Conservation (phyloP, 345 rosid species). For the Brassica carinata region DNA sequence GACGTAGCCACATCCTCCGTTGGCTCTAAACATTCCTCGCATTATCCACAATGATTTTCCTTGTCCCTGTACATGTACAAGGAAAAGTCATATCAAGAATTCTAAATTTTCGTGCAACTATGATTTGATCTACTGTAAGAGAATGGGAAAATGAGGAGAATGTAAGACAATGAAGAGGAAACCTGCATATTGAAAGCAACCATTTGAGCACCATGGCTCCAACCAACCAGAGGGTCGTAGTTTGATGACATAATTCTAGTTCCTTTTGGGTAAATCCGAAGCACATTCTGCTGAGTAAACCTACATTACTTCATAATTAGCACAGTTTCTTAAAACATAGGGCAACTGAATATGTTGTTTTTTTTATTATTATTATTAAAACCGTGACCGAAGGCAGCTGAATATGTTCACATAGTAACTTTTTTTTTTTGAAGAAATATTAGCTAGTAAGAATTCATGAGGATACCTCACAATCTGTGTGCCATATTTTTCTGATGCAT, state of each 20-base stretch:
- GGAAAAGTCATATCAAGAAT: not conserved
- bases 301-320: not conserved
- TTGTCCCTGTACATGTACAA: not conserved
- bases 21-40: slow-evolving; percentile 8
- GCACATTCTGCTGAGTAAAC: not conserved
- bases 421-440: not conserved
- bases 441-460: not conserved
- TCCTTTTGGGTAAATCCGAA: slow-evolving; percentile 1
- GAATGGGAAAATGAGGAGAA: not conserved
- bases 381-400: not conserved
- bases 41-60: slow-evolving; percentile 8
- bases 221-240: not conserved
- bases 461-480: slow-evolving; percentile 1
- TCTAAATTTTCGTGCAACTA: not conserved
- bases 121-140: not conserved
- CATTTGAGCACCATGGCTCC: slow-evolving; percentile 15
- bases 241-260: not conserved
- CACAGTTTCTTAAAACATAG: not conserved
- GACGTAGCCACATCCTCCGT: slow-evolving; percentile 9
- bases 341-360: not conserved
- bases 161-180: not conserved
- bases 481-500: not conserved
- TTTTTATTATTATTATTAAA: not conserved
- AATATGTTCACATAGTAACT: not conserved
- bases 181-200: slow-evolving; percentile 8